Evolutionary conservation across 2,329 filamentous ascomycete species (phyloP), one percentile per base, ranked within the genome.

Genomic region (Clathrospora elynae): DNA sequence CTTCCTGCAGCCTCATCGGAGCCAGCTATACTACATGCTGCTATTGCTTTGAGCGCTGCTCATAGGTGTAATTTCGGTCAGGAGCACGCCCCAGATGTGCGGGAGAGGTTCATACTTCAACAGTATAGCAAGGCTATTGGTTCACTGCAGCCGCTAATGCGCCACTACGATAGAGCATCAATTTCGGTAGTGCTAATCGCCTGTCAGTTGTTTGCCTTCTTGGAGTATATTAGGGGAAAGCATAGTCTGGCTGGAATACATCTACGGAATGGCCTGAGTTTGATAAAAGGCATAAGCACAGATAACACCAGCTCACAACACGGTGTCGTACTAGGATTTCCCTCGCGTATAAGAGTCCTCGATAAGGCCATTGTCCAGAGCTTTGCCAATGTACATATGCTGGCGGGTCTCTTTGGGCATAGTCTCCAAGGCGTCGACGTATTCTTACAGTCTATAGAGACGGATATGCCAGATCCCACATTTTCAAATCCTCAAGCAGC

Each of bases 341-440:
- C 18, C 31, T 45, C 18, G 37, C 46, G 24, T n/a, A 19, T 38
- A 46, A 14, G 65, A 70, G 4, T 61, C 61, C 54, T 67, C 0
- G 75, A 79, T 30, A 64, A 71, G 25, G 74, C 70, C 63, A 72
- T 80, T 11, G 48, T 72, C 3, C 73, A 76, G 42, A 68, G 66
- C 2, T 74, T 79, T 20, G 57, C 61, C 2, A 59, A 65, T 10
- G 35, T 61, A 3, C 35, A 55, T 7, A 30, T 60, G 4, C 59
- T 59, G 33, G 39, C 31, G 2, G 42, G 28, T 17, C 42, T 64
- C 6, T 61, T 62, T 23, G 42, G 42, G 6, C 40, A 48, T 10
- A 5, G 20, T 9, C 4, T 44, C 20, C 17, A 29, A 6, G 25
- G 39, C 7, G 11, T 30, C 4, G n/a, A 38, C 17, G 2, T 49